These are phyloP conservation scores for Earliella scabrosa DNA, from an alignment of 1,284 basidiomycete species.

Conservation along the genomic window DNA sequence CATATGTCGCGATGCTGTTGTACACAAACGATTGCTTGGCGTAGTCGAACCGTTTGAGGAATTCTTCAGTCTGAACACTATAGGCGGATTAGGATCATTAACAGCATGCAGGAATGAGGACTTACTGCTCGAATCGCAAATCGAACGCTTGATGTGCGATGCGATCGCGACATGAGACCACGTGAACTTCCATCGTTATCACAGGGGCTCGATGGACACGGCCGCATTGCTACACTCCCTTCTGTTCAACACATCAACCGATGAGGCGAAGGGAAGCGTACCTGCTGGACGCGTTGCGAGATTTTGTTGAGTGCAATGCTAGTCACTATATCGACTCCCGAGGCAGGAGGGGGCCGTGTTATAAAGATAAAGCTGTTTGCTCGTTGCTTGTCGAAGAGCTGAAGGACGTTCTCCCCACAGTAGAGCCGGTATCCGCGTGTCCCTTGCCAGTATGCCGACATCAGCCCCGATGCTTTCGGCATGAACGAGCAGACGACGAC, in stretches of 20 bases:
- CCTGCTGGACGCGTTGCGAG: conserved; percentile 53
- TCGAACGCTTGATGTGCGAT: conserved; percentile 68
- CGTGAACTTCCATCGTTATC: conserved; percentile 61
- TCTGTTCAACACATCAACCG: background rate
- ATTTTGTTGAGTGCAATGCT: conserved; percentile 69
- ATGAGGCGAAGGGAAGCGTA: conserved; percentile 30
- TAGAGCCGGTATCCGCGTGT: conserved; percentile 57
- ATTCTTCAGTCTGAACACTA: conserved; percentile 62
- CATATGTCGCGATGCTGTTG: conserved; percentile 41
- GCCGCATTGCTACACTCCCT: conserved; percentile 55
- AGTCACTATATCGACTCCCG: conserved; percentile 50
- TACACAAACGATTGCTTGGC: conserved; percentile 45
- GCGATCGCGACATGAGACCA: conserved; percentile 68
- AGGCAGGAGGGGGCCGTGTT: conserved; percentile 48
- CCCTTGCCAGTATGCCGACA: conserved; percentile 54
- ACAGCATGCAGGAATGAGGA: background rate
- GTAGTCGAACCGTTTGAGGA: conserved; percentile 52
- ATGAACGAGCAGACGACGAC: conserved; percentile 68
- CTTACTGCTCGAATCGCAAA: conserved; percentile 68
- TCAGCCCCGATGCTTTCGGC: conserved; percentile 49
- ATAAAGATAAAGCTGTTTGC: conserved; percentile 64
- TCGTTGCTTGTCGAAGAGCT: conserved; percentile 58
- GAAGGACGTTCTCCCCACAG: conserved; percentile 54
- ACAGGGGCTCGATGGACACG: conserved; percentile 55
- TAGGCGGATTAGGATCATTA: background rate